Evolutionary conservation across 345 rosid genomes (phyloP).

Genomic region (Eucalyptus leucophloia): DNA sequence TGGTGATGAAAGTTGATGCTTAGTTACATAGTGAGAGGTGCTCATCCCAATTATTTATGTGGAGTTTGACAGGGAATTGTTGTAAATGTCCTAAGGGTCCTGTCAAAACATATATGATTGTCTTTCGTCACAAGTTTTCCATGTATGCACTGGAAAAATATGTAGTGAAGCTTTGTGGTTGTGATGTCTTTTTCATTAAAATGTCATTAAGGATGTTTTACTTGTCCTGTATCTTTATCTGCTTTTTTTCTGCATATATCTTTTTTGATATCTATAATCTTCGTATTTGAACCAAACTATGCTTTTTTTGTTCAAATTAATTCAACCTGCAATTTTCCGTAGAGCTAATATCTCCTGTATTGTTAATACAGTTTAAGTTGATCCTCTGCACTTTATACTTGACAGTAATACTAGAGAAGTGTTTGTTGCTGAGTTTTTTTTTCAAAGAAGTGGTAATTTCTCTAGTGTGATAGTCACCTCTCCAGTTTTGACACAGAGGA

Average conservation of each 20-base stretch:
- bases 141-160: neutral
- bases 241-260: neutral
- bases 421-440: neutral
- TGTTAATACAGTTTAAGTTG: neutral
- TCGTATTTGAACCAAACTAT: neutral
- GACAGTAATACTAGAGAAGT: neutral
- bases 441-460: neutral
- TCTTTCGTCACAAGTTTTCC: neutral
- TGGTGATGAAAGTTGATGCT: neutral
- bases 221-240: neutral
- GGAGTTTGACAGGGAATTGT: neutral
- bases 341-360: neutral
- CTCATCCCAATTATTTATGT: neutral
- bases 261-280: neutral
- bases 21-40: neutral
- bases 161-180: neutral
- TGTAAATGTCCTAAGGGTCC: neutral
- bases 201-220: neutral
- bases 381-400: neutral
- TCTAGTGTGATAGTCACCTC: neutral
- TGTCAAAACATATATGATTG: neutral
- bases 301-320: neutral
- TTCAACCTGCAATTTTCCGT: neutral
- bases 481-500: neutral
- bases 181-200: neutral